Conservation (phyloP, 257 asterid genomes). For the Misopates orontium region DNA sequence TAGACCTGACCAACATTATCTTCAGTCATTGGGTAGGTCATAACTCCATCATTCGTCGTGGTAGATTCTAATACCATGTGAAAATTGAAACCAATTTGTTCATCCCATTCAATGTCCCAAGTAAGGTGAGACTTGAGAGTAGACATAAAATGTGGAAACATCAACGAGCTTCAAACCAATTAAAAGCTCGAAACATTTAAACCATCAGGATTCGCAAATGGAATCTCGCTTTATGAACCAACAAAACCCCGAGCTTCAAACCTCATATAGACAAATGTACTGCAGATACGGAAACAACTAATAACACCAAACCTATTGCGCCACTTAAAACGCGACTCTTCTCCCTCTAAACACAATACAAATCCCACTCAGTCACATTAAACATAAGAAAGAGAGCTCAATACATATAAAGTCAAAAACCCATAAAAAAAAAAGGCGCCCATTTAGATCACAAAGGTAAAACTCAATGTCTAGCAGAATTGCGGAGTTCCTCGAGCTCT, state of each 20-base stretch:
- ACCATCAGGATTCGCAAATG: background rate
- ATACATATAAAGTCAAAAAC: background rate
- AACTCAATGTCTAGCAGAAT: too few relatives aligned
- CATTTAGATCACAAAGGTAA: background rate
- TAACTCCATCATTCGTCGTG: too few relatives aligned
- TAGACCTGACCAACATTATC: too few relatives aligned
- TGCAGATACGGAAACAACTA: background rate
- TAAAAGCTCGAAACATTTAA: background rate
- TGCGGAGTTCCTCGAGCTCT: too few relatives aligned
- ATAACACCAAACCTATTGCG: background rate
- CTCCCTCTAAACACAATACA: background rate
- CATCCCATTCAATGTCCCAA: too few relatives aligned
- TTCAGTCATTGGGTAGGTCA: too few relatives aligned
- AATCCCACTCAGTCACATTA: background rate
- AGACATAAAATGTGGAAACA: background rate
- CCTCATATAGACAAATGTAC: background rate
- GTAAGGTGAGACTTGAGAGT: too few relatives aligned
- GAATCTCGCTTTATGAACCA: background rate
- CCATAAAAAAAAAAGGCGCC: background rate
- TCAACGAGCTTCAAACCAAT: background rate
- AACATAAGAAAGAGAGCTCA: background rate
- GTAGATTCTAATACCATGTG: too few relatives aligned
- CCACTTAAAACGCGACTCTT: too few relatives aligned
- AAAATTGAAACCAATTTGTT: too few relatives aligned
- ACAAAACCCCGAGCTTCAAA: background rate